Evolutionary conservation across 805 yeast genomes (phyloP).

Genomic region (Zygosaccharomyces kombuchaensis): DNA sequence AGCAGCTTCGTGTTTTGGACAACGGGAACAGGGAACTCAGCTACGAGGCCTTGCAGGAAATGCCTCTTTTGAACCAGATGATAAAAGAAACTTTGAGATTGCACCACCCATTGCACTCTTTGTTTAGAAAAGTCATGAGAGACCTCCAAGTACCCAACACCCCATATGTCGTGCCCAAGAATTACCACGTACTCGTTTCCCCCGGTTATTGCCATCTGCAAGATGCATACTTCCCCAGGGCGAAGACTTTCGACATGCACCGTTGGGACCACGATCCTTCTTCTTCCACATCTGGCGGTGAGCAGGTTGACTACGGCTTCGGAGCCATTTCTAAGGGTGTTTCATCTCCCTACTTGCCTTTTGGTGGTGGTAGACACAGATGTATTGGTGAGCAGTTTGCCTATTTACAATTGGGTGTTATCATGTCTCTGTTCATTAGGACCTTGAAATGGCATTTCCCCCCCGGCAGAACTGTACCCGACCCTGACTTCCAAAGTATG

Average conservation of each 20-base stretch:
- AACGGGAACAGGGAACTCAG: constrained; percentile 56
- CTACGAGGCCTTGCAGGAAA: constrained; percentile 75
- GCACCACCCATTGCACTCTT: constrained; percentile 95
- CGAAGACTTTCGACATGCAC: constrained; percentile 70
- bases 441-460: constrained; percentile 73
- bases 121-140: constrained; percentile 84
- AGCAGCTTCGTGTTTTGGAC: constrained; percentile 60
- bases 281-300: constrained; percentile 32
- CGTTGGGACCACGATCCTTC: constrained; percentile 66
- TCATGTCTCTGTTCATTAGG: constrained; percentile 69
- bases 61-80: constrained; percentile 76
- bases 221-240: constrained; percentile 74
- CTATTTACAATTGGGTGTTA: constrained; percentile 82
- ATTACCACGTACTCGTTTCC: constrained; percentile 84
- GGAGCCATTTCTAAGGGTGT: constrained; percentile 97
- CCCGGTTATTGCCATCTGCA: constrained; percentile 87
- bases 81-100: constrained; percentile 92
- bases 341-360: constrained; percentile 90
- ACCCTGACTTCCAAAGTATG: constrained; percentile 82
- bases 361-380: constrained; percentile 99
- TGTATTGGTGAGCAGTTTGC: constrained; percentile 99
- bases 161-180: constrained; percentile 75
- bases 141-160: constrained; percentile 78
- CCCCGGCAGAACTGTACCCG: constrained; percentile 52
- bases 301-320: constrained; percentile 84